phyloP scores from a whole-genome alignment of 495 filamentous ascomycete species.

The Beverwykella pulmonaria region DNA sequence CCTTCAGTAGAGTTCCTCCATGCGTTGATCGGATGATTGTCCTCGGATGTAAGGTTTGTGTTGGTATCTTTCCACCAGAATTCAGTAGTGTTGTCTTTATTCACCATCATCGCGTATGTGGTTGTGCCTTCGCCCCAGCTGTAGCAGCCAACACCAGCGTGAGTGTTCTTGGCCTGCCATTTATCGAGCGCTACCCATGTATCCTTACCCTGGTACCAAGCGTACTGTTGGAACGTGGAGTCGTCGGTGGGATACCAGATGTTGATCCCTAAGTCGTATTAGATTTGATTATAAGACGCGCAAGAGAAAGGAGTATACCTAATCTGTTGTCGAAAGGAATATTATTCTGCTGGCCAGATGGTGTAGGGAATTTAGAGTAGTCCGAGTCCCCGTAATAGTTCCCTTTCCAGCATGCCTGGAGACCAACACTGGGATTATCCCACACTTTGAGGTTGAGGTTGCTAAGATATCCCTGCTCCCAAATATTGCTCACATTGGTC shows the following conservation, averaged over 20 bases:
- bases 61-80: conserved; percentile 41
- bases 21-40: conserved; percentile 33
- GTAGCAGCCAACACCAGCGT: conserved; percentile 46
- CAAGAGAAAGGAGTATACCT: not conserved
- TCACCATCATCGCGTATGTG: conserved; percentile 38
- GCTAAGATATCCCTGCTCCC: conserved; percentile 39
- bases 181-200: conserved; percentile 37
- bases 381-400: conserved; percentile 44
- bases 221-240: conserved; percentile 42
- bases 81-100: conserved; percentile 28
- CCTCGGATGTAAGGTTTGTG: conserved; percentile 4
- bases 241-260: conserved; percentile 44
- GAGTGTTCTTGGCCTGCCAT: conserved; percentile 40
- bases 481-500: conserved; percentile 43
- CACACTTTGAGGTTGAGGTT: conserved; percentile 39
- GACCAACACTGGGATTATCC: conserved; percentile 40
- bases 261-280: conserved; percentile 35
- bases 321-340: conserved; percentile 3
- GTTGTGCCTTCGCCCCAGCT: conserved; percentile 32
- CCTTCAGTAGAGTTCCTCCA: conserved; percentile 28
- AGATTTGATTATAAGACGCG: not conserved
- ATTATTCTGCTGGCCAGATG: not conserved
- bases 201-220: conserved; percentile 40
- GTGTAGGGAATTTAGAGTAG: conserved; percentile 18
- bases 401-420: conserved; percentile 48